Evolutionary conservation across 257 asterid genomes (phyloP).

Genomic region (Ilex aquifolium): DNA sequence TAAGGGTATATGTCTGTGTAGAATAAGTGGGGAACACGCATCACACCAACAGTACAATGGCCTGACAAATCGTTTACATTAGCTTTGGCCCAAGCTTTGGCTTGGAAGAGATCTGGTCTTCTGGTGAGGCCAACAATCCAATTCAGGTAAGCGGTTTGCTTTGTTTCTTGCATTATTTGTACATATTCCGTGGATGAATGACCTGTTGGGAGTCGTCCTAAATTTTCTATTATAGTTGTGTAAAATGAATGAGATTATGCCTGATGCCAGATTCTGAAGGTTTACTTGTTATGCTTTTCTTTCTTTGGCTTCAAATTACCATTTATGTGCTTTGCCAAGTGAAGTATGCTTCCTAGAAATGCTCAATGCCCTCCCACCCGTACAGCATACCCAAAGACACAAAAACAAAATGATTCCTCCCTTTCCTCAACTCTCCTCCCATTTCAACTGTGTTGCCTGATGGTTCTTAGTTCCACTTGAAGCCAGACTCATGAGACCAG

Average conservation of each 20-base stretch:
- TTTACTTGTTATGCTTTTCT: no score
- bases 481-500: no score
- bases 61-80: constrained; percentile 87
- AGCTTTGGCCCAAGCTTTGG: constrained; percentile 80
- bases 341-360: background rate
- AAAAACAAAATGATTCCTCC: no score
- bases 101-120: constrained; percentile 99
- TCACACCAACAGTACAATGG: constrained; percentile 78
- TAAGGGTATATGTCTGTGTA: constrained; percentile 20
- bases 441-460: no score
- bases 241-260: background rate
- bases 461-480: no score
- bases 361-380: background rate
- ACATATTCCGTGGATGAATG: background rate
- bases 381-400: no score
- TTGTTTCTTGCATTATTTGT: background rate
- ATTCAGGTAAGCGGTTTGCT: constrained; percentile 43
- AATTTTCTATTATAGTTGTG: no score
- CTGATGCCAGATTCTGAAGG: background rate
- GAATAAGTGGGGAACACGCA: constrained; percentile 89
- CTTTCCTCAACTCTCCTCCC: no score
- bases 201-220: no score
- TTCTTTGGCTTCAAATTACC: background rate
- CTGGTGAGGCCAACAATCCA: constrained; percentile 83
- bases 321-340: background rate